Conservation (phyloP, 345 rosid species). For the Populus deltoides region DNA sequence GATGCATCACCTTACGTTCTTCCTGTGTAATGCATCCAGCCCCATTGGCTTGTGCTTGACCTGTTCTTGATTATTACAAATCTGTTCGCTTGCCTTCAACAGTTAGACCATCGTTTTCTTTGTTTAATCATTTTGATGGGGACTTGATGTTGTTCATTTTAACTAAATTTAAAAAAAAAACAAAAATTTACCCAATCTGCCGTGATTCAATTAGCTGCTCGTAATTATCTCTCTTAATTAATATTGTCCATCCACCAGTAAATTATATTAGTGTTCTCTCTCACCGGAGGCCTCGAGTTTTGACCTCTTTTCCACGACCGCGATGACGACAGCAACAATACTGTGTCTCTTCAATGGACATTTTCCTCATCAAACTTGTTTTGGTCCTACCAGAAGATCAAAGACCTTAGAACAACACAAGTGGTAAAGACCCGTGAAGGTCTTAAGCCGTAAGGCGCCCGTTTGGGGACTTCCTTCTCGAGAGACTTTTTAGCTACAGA, state of each 20-base stretch:
- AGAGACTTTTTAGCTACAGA: no score
- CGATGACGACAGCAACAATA: background rate
- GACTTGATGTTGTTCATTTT: background rate
- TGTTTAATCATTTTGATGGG: background rate
- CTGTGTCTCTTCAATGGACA: background rate
- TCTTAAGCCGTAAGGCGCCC: no score
- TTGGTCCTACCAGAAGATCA: no score
- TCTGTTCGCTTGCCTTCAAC: background rate
- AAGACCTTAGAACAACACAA: no score
- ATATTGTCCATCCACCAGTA: no score
- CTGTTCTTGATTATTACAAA: background rate
- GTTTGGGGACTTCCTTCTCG: no score
- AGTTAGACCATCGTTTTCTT: slow-evolving; percentile 2
- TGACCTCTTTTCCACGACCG: background rate
- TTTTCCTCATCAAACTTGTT: background rate
- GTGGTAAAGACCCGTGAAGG: no score
- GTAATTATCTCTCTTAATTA: no score
- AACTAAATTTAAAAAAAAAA: no score
- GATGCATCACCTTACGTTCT: background rate
- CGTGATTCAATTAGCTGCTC: background rate
- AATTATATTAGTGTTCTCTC: no score
- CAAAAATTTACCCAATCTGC: background rate
- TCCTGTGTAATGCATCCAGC: background rate
- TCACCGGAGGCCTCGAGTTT: no score
- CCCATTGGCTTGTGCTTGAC: background rate